Base-by-base conservation (phyloP, 108 stramenopile genomes). In the Schizochytrium sp. region DNA sequence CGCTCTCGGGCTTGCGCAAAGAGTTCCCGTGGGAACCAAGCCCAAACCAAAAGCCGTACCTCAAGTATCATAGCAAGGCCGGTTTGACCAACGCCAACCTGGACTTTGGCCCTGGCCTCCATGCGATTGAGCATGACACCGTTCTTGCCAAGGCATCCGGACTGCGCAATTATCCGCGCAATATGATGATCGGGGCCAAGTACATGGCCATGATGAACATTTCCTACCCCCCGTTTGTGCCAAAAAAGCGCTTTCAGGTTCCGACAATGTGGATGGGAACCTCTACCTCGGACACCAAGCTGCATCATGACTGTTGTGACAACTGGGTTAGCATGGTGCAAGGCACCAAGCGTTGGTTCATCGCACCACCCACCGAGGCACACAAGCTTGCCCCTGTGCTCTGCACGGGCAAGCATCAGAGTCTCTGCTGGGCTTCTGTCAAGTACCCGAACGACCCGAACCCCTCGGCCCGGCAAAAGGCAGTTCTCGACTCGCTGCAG, bases 181-280 rank as follows among this genome's bases (percentile, higher is more conserved):
- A 83, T 23, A 47, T 83, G 45, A 83, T 83, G 76, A 83, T 83
- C 5, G 51, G 51, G 19, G 43, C 76, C n/a, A 83, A 83, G 76
- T 83, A 83, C 76, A 47, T 83, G 48, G 51, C 48, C 51, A 47
- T 83, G 48, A 47, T 83, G 48, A 53, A 83, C 76, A 83, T 83
- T 28, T 47, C 45, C 45, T 53, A 21, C 76, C 76, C 76, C 43
- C 76, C 76, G 0, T 83, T 83, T 23, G 48, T 83, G 45, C 76
- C 76, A 12, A 83, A 83, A 45, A 83, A 83, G 48, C 76, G 76
- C 48, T 83, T 83, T 34, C 76, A 83, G 76, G 76, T 83, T 55
- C 76, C 76, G 28, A 83, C 76, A 8, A 47, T 83, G 76, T 83
- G 76, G 76, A 83, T 83, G 76, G 76, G 76, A 18, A 83, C 76